Conservation (phyloP, 768 basidiomycete genomes). For the Tricholoma bakamatsutake region DNA sequence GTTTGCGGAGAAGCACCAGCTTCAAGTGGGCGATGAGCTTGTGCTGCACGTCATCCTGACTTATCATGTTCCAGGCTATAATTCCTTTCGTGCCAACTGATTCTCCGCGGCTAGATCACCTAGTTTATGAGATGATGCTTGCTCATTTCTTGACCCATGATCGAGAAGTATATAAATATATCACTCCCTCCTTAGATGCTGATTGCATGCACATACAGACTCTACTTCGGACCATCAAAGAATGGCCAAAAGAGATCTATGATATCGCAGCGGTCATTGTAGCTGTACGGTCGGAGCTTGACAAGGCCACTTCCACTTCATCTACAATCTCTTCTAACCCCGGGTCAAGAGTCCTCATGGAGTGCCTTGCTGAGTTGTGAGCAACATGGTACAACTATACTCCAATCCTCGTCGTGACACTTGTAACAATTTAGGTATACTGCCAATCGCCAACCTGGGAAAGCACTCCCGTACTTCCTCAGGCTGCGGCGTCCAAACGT, state of each 20-base stretch:
- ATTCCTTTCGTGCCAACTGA: slow-evolving; percentile 87
- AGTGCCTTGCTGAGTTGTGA: slow-evolving; percentile 88
- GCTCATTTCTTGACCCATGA: slow-evolving; percentile 81
- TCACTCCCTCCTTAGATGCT: neutral
- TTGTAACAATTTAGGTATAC: slow-evolving; percentile 51
- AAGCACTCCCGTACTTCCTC: slow-evolving; percentile 88
- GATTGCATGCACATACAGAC: slow-evolving; percentile 38
- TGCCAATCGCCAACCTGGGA: slow-evolving; percentile 86
- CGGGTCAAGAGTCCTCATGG: slow-evolving; percentile 71
- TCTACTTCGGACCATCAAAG: slow-evolving; percentile 69
- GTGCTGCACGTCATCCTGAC: neutral
- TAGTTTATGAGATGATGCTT: slow-evolving; percentile 95
- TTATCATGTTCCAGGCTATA: slow-evolving; percentile 49
- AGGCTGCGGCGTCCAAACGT: slow-evolving; percentile 83
- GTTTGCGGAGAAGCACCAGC: slow-evolving; percentile 75
- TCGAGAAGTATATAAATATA: slow-evolving; percentile 42
- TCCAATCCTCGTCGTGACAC: neutral
- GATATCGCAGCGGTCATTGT: slow-evolving; percentile 82
- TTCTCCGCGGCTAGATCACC: slow-evolving; percentile 68
- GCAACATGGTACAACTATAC: slow-evolving; percentile 12
- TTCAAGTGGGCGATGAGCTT: slow-evolving; percentile 46
- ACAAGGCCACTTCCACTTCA: slow-evolving; percentile 50
- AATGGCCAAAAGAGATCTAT: slow-evolving; percentile 91
- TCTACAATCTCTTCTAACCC: slow-evolving; percentile 35
- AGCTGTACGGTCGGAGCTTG: slow-evolving; percentile 81